Percentiles rank a stretch among this genome's conserved stretches.
Evolutionary conservation across 495 filamentous ascomycete species (phyloP).

Genomic region (Penicillium mononematosum): DNA sequence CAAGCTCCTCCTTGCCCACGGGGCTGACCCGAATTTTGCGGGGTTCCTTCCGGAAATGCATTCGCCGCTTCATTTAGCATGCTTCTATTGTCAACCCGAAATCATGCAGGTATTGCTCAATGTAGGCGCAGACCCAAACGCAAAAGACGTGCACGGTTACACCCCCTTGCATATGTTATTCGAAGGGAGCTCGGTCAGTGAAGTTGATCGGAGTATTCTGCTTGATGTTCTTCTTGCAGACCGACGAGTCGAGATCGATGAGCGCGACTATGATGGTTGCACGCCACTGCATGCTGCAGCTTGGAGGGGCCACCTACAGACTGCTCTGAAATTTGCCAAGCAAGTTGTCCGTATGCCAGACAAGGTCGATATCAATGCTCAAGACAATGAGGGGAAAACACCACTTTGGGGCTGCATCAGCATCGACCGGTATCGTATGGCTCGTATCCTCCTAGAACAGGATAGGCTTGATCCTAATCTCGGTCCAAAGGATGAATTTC

Average conservation of each 20-base stretch:
- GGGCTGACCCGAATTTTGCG: not conserved
- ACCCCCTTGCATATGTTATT: not conserved
- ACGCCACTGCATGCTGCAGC: not conserved
- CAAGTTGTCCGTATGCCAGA: not conserved
- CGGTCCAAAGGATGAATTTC: not conserved
- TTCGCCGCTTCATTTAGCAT: not conserved
- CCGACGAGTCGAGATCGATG: not conserved
- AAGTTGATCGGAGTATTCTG: not conserved
- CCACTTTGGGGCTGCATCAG: not conserved
- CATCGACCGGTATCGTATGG: not conserved
- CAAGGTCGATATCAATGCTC: not conserved
- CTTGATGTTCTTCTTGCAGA: not conserved
- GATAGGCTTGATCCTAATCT: not conserved
- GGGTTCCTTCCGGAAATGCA: not conserved
- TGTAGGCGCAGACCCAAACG: not conserved
- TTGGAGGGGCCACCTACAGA: not conserved
- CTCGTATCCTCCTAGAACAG: not conserved
- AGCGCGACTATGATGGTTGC: not conserved
- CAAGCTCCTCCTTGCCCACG: not conserved
- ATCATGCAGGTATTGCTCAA: constrained; percentile 1
- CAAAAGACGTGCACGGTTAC: not conserved
- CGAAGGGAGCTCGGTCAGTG: not conserved
- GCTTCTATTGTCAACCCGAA: not conserved
- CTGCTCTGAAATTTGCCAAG: not conserved
- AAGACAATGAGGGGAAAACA: not conserved